Base-by-base conservation (phyloP, 805 yeast genomes). In the Wickerhamomyces chambardii region DNA sequence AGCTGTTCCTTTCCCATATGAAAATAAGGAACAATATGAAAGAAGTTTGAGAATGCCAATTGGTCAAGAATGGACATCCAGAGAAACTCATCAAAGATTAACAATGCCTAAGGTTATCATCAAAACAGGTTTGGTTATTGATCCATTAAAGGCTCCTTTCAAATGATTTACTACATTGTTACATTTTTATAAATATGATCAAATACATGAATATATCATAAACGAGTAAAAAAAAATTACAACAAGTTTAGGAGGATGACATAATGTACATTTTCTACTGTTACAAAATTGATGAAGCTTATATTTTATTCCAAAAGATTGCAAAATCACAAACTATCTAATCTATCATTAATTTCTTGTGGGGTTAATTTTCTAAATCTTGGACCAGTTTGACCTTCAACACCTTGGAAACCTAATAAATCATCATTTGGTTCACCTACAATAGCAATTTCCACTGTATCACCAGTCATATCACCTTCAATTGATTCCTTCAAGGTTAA, bases 381-480 rank as follows among this genome's bases (percentile, higher is more conserved):
- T 35, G 98, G 98, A 6, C 99, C 98, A 35, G 59, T 63, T n/a
- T 70, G 80, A 29, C 68, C 71, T 36, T 66, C 69, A 11, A 84
- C 89, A 36, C 97, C 98, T 51, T 74, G 74, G 63, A 78, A 85
- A 0, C 97, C 97, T 45, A 90, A 70, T 54, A 82, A 53, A 34
- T 80, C 78, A 41, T 83, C 86, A 48, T 85, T 80, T 31, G 94
- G 83, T 34, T 75, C 81, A 37, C 95, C 89, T 35, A 92, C 78
- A 29, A 92, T 70, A 17, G 90, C 81, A 40, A 92, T 84, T 60
- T 92, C 98, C 44, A 92, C 90, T 32, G 95, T 89, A 46, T 87
- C 94, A 32, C 97, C 97, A 43, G 83, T 87, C 75, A 92, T 84
- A 55, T 92, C 99, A 38, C 98, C 98, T 59, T 92, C 99, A 34